phyloP scores from a whole-genome alignment of 106 monocot species.

The Iris macrosiphon region DNA sequence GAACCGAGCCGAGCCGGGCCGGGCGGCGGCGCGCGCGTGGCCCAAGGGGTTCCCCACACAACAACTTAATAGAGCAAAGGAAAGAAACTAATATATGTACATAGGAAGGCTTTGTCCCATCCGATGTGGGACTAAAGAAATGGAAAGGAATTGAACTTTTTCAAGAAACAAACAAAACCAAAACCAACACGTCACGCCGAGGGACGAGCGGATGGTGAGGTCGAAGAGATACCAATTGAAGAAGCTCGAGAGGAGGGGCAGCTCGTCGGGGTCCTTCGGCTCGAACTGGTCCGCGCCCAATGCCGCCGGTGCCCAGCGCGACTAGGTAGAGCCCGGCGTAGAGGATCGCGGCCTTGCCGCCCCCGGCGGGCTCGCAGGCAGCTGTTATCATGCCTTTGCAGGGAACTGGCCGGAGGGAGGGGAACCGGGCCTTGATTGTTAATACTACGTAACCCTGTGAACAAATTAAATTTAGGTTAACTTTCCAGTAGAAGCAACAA shows the following conservation, averaged over 20 bases:
- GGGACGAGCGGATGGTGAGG: slow-evolving; percentile 15
- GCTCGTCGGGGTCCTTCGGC: slow-evolving; percentile 7
- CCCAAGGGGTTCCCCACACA: no score
- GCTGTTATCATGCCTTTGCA: background rate
- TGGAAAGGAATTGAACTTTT: no score
- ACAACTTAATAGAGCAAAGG: no score
- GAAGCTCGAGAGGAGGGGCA: slow-evolving; percentile 9
- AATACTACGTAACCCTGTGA: slow-evolving; percentile 15
- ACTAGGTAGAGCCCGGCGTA: slow-evolving; percentile 38
- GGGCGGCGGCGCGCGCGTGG: no score
- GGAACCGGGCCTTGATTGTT: slow-evolving; percentile 13
- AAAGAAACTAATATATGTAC: no score
- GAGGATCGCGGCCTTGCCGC: slow-evolving; percentile 16
- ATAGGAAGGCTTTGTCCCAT: no score
- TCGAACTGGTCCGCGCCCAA: slow-evolving; percentile 54
- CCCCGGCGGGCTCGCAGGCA: slow-evolving; percentile 2
- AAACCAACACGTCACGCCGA: slow-evolving; percentile 42
- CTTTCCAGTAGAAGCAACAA: no score
- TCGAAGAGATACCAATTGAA: slow-evolving; percentile 38
- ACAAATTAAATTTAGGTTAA: no score
- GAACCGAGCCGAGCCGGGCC: no score
- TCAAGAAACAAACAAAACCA: no score
- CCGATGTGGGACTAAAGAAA: no score
- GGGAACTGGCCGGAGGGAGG: background rate
- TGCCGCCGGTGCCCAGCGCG: slow-evolving; percentile 32